Evolutionary conservation across 2,329 filamentous ascomycete genomes (phyloP).

Genomic region (Apiospora saccharicola): DNA sequence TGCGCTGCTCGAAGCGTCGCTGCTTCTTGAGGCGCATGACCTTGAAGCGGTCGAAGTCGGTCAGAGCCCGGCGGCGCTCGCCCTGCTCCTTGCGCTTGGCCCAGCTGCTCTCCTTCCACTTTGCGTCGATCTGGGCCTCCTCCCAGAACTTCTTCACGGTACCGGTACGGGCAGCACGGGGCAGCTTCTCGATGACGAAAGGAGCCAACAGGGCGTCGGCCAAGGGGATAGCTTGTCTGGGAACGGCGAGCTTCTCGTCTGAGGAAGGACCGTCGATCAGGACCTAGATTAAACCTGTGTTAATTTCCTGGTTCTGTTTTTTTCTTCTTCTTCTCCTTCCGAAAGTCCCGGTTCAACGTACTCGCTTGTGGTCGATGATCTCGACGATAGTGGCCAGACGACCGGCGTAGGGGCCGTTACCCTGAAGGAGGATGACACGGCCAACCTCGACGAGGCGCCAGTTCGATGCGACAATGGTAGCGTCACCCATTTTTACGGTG

Average conservation of each 20-base stretch:
- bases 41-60: constrained; percentile 99
- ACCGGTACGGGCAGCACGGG: constrained; percentile 83
- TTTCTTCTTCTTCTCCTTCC: not conserved
- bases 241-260: constrained; percentile 79
- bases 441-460: constrained; percentile 99
- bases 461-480: constrained; percentile 80
- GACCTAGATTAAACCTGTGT: constrained; percentile 65
- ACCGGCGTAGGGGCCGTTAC: constrained; percentile 78
- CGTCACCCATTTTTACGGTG: constrained; percentile 80
- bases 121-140: constrained; percentile 87
- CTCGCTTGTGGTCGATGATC: constrained; percentile 99
- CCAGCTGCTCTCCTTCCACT: constrained; percentile 92
- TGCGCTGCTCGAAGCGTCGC: constrained; percentile 97
- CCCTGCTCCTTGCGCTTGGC: constrained; percentile 91
- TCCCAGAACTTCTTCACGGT: constrained; percentile 90
- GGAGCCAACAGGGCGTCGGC: constrained; percentile 87
- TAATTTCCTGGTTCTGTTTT: constrained; percentile 23
- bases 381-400: constrained; percentile 94
- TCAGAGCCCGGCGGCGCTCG: constrained; percentile 87
- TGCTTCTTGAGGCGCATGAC: constrained; percentile 99
- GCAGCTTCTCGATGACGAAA: constrained; percentile 85
- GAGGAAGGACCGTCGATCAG: constrained; percentile 94
- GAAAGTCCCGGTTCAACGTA: constrained; percentile 66
- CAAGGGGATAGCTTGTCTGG: constrained; percentile 87
- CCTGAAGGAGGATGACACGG: constrained; percentile 92